Base-by-base conservation (phyloP, 1,284 basidiomycete genomes). In the Cryptococcus jaspeensis region DNA sequence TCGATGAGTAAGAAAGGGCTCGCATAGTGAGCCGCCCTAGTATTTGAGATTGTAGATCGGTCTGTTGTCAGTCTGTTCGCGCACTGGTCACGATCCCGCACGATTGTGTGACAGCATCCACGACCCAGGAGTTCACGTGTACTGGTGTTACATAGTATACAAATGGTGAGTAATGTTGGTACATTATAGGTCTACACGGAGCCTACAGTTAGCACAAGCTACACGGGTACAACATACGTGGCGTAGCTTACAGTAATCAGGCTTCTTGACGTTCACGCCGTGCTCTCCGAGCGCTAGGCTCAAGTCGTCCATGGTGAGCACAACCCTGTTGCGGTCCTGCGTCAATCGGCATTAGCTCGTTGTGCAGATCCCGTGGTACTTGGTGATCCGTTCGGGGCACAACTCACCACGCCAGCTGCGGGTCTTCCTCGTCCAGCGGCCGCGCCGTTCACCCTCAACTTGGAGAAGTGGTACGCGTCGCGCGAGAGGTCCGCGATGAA, bases 401-500 rank as follows among this genome's bases (percentile, higher is more conserved):
- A 39, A 62, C 62, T 59, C 41, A 67, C 65, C 25, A 61, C 66
- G 28, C 63, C 69, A 2, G 69, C 63, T 6, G 65, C 52, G 3
- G 73, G 75, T 47, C 78, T 67, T 4, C 74, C 75, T 53, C 78
- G 62, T 3, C 81, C 78, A 7, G 64, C 69, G 3, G 79, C 20
- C 66, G 79, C 49, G 71, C 81, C 59, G 78, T 81, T 53, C 75
- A 92, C 53, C 69, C 96, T 85, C 68, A 99, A 91, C 25, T 95
- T 88, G 3, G 96, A 95, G 75, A 98, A 96, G 72, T 98, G 93
- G 77, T 92, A 99, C 15, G 96, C 93, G 75, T 99, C 96, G 9
- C 90, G 86, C 2, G 95, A 90, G 61, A 99, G 95, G 75, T 99
- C 96, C 12, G 92, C 90, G 42, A 99, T 88, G 73, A 99, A 99